A percentile compares a stretch with the other conserved stretches of the same genome.
Conservation (phyloP, 495 filamentous ascomycete species). For the Penicillium salamii region DNA sequence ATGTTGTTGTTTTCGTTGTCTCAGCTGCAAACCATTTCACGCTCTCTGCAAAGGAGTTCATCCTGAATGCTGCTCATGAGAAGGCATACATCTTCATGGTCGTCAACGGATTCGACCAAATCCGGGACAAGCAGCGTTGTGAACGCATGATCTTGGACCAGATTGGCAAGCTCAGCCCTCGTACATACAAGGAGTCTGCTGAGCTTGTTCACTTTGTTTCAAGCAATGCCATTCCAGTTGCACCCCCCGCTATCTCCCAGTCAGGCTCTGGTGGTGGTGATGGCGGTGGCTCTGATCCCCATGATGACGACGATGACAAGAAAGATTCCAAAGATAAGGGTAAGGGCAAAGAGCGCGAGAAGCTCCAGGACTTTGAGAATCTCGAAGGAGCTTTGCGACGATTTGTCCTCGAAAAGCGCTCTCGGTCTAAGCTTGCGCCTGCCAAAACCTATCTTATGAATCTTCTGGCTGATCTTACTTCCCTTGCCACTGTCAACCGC, state of each 20-base stretch:
- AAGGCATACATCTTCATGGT: conserved; percentile 99
- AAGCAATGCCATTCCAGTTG: conserved; percentile 84
- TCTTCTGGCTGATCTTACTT: conserved; percentile 78
- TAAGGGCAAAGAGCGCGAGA: conserved; percentile 87
- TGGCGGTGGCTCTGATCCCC: conserved; percentile 48
- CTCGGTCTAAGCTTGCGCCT: conserved; percentile 90
- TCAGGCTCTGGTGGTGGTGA: conserved; percentile 56
- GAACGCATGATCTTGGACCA: conserved; percentile 92
- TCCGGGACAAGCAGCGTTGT: conserved; percentile 81
- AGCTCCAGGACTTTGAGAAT: conserved; percentile 81
- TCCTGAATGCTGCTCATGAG: conserved; percentile 89
- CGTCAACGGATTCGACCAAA: conserved; percentile 94
- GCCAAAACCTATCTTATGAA: conserved; percentile 97
- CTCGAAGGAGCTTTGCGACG: conserved; percentile 84
- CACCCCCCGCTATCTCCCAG: conserved; percentile 46
- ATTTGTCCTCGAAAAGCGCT: conserved; percentile 95
- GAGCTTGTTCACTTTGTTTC: conserved; percentile 98
- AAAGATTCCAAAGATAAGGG: conserved; percentile 61
- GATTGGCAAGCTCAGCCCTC: conserved; percentile 76
- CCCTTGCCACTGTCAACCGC: conserved; percentile 79
- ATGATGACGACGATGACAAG: conserved; percentile 58
- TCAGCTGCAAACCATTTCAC: conserved; percentile 98
- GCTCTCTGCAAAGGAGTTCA: conserved; percentile 92
- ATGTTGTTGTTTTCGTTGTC: conserved; percentile 98
- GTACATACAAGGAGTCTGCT: conserved; percentile 85